A percentile compares a stretch with the other conserved stretches of the same genome.
phyloP scores from a whole-genome alignment of 192 early-diverging fungal species.

The Glomus cerebriforme region DNA sequence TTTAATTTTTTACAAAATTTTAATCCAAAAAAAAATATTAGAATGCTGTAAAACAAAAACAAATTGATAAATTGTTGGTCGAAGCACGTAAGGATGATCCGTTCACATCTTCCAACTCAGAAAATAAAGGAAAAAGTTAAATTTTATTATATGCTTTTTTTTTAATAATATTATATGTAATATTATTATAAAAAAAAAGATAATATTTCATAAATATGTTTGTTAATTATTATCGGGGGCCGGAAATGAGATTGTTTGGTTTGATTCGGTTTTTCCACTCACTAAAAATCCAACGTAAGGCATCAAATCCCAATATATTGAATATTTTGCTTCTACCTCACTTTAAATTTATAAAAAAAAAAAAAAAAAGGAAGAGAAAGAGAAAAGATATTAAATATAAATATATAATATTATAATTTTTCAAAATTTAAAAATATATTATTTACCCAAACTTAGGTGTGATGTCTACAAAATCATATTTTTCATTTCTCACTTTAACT shows the following conservation, averaged over 20 bases:
- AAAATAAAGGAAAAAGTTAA: neutral
- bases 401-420: neutral
- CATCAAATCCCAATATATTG: slow-evolving; percentile 81
- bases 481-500: slow-evolving; percentile 57
- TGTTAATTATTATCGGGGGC: slow-evolving; percentile 22
- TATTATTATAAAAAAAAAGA: no score
- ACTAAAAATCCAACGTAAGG: slow-evolving; percentile 76
- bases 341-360: slow-evolving; percentile 38
- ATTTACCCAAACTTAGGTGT: slow-evolving; percentile 66
- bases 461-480: slow-evolving; percentile 72
- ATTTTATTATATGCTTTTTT: no score
- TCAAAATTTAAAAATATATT: neutral
- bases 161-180: no score
- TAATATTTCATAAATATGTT: no score
- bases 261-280: slow-evolving; percentile 39
- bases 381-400: slow-evolving; percentile 27
- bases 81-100: slow-evolving; percentile 83
- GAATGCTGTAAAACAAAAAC: slow-evolving; percentile 78
- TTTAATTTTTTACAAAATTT: neutral
- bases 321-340: slow-evolving; percentile 65
- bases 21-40: slow-evolving; percentile 32
- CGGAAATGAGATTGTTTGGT: slow-evolving; percentile 37
- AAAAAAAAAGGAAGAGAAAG: neutral
- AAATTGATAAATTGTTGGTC: slow-evolving; percentile 78
- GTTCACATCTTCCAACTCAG: slow-evolving; percentile 32